Evolutionary conservation across 2,329 filamentous ascomycete species (phyloP), one percentile per base, ranked within the genome.

Genomic region (Xylariaceae sp.): DNA sequence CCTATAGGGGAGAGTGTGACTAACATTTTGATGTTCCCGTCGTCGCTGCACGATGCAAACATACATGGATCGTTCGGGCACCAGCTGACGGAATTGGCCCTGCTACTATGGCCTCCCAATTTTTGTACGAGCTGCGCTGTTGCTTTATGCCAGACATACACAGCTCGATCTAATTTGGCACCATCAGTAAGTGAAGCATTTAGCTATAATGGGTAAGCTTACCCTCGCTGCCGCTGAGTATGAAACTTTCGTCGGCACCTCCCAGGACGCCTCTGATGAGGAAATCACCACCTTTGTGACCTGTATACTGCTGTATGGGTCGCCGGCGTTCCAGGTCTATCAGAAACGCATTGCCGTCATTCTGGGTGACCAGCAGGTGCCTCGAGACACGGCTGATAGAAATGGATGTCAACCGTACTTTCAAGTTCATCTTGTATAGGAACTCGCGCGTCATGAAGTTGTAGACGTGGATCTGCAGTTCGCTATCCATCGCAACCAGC

Each of bases 181-280:
- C 4, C 18, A 50, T 51, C 9, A 56, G 51, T 46, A 10, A 6
- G 22, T 4, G 22, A 47, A 19, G 19, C 17, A 11, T 17, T 31
- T 32, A 14, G 27, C 22, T 42, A 11, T 22, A 38, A 15, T 11
- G 11, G 41, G 18, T 19, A 22, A 17, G 60, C 75, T 62, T 72
- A 90, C 89, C 87, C 78, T 96, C 90, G 62, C 90, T 96, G 11
- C 94, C 94, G 62, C 89, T 92, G 27, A 95, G 77, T 10, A 97
- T 86, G 67, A 96, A 96, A 65, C 86, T 91, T 71, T 96, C 90
- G 51, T 89, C 86, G 1, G 92, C 91, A 31, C 94, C 94, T 15
- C 94, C 94, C 69, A 96, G 94, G 0, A 78, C 75, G 61, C 85
- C 88, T 44, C 92, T 80, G 51, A 99, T 95, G 48, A 96, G 80